Conservation (phyloP, 2,329 filamentous ascomycete species). For the Ceratocystis cubensis region DNA sequence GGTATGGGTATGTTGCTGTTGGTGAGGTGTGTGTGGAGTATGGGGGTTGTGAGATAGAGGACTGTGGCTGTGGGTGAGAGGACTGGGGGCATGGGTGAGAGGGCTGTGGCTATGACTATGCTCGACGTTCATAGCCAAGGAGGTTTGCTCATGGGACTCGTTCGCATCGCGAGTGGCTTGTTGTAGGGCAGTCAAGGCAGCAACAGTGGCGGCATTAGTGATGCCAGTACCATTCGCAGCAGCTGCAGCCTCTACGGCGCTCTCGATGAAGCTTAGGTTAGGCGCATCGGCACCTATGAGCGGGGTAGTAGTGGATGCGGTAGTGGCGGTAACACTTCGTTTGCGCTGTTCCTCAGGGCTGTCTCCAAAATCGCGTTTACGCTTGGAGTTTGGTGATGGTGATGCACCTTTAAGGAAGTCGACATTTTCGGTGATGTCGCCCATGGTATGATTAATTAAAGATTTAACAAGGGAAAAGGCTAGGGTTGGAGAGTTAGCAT, state of each 20-base stretch:
- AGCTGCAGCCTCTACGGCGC: slow-evolving; percentile 36
- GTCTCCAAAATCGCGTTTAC: slow-evolving; percentile 40
- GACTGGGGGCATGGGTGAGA: slow-evolving; percentile 4
- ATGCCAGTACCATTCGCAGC: slow-evolving; percentile 31
- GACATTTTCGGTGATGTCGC: slow-evolving; percentile 15
- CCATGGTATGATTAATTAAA: slow-evolving; percentile 12
- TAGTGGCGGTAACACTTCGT: slow-evolving; percentile 35
- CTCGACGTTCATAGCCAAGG: slow-evolving; percentile 16
- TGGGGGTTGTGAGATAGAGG: slow-evolving; percentile 11
- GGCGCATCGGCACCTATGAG: slow-evolving; percentile 19
- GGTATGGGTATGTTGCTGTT: neutral
- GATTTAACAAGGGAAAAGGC: neutral
- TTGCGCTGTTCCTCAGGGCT: slow-evolving; percentile 42
- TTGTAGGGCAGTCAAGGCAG: slow-evolving; percentile 40
- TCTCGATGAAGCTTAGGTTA: slow-evolving; percentile 38
- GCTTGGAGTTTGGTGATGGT: slow-evolving; percentile 39
- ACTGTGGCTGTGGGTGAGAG: slow-evolving; percentile 15
- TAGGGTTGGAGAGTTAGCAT: neutral
- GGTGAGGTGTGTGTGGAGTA: slow-evolving; percentile 23
- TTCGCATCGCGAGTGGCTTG: slow-evolving; percentile 35
- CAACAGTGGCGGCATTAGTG: slow-evolving; percentile 19
- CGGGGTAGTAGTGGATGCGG: slow-evolving; percentile 21
- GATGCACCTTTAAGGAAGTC: slow-evolving; percentile 17
- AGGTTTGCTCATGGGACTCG: slow-evolving; percentile 13
- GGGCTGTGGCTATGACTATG: slow-evolving; percentile 13